These are phyloP conservation scores for Mycena galericulata DNA, from an alignment of 768 basidiomycete species.

Conservation along the genomic window DNA sequence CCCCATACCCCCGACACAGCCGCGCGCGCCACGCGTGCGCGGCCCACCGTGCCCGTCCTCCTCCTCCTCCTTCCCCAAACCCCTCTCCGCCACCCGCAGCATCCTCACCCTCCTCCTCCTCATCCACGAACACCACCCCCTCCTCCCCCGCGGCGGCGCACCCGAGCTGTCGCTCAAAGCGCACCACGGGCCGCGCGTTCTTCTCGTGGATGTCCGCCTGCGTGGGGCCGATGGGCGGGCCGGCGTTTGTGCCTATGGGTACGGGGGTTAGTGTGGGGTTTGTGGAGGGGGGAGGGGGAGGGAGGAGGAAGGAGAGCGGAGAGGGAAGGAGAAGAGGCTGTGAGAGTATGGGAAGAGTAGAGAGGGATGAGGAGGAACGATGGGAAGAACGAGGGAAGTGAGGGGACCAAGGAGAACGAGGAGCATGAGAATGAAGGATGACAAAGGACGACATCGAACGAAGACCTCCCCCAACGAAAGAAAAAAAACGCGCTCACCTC, in stretches of 20 bases:
- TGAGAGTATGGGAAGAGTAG: not conserved
- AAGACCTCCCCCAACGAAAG: not conserved
- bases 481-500: not conserved
- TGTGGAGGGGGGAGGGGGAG: not conserved
- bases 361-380: not conserved
- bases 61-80: not conserved
- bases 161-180: conserved; percentile 28
- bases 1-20: conserved; percentile 19
- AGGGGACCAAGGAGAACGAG: not conserved
- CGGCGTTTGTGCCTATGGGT: not conserved
- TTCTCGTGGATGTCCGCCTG: conserved; percentile 60
- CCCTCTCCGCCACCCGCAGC: not conserved
- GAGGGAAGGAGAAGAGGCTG: too few relatives aligned
- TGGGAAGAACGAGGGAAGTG: not conserved
- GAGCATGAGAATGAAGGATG: not conserved
- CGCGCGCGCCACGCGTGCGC: conserved; percentile 9
- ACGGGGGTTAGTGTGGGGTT: not conserved
- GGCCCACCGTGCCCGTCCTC: not conserved
- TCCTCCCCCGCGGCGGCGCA: too few relatives aligned
- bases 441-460: not conserved
- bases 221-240: conserved; percentile 47
- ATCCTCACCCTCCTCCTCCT: not conserved
- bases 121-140: too few relatives aligned
- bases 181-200: conserved; percentile 51
- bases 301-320: too few relatives aligned